These are phyloP conservation scores for Ophiorrhiza pumila DNA, from an alignment of 257 asterid genomes.

Conservation along the genomic window DNA sequence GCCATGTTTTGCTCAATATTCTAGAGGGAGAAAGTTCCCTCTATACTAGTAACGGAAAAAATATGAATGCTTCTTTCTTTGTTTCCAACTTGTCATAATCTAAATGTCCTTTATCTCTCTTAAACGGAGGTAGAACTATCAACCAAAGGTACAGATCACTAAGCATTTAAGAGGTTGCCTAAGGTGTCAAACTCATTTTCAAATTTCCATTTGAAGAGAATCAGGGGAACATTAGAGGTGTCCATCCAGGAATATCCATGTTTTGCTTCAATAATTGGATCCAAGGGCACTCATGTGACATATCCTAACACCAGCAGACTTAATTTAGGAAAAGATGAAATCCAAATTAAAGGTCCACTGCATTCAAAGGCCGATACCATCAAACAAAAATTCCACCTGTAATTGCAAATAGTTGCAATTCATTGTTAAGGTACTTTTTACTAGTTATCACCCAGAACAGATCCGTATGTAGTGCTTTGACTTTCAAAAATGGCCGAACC, in stretches of 20 bases:
- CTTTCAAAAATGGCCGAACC: background rate
- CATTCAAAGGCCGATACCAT: background rate
- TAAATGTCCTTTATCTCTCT: background rate
- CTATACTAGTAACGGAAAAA: background rate
- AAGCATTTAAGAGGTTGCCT: background rate
- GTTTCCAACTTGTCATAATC: background rate
- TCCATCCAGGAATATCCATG: background rate
- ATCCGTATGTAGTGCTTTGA: background rate
- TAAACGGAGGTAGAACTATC: background rate
- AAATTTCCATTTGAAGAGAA: background rate
- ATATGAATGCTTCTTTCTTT: background rate
- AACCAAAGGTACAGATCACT: background rate
- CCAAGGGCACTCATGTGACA: background rate
- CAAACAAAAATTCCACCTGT: slow-evolving; percentile 3
- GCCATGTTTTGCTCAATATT: too few relatives aligned
- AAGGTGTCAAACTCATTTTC: background rate
- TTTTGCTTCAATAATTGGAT: too few relatives aligned
- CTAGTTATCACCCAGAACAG: background rate
- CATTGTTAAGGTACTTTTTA: background rate
- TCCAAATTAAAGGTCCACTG: background rate
- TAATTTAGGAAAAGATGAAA: background rate
- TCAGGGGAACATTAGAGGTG: background rate
- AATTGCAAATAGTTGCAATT: background rate
- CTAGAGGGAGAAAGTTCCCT: background rate
- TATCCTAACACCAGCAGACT: background rate